Evolutionary conservation across 306 rosid genomes (phyloP).

Genomic region (Gillenia trifoliata): DNA sequence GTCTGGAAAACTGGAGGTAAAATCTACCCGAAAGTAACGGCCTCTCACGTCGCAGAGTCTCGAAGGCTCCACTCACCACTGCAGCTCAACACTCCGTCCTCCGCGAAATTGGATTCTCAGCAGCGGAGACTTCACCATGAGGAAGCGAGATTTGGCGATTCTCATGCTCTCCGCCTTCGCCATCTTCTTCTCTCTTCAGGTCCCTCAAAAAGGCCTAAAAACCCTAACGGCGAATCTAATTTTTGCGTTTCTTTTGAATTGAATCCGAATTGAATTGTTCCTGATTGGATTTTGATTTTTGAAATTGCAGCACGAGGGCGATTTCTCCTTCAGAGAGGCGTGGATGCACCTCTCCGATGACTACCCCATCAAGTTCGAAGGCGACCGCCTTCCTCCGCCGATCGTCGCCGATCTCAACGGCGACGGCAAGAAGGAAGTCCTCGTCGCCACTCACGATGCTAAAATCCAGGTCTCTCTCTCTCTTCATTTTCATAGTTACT

Average conservation of each 20-base stretch:
- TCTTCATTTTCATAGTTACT: background rate
- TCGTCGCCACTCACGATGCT: slow-evolving; percentile 91
- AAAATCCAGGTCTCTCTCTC: slow-evolving; percentile 70
- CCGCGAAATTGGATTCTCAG: background rate
- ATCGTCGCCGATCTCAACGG: slow-evolving; percentile 91
- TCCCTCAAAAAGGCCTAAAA: slow-evolving; percentile 6
- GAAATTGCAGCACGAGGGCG: slow-evolving; percentile 77
- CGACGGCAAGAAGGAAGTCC: slow-evolving; percentile 90
- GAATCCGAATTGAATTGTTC: background rate
- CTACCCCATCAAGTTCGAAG: slow-evolving; percentile 88
- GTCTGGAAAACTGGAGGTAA: background rate
- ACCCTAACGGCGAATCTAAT: background rate
- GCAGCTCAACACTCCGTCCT: background rate
- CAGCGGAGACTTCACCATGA: slow-evolving; percentile 38
- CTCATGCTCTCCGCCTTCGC: slow-evolving; percentile 98
- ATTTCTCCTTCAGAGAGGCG: slow-evolving; percentile 84
- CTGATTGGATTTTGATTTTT: background rate
- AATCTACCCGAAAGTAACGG: background rate
- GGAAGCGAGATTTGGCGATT: slow-evolving; percentile 99
- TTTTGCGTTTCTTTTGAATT: background rate
- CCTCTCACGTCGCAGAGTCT: background rate
- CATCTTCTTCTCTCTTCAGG: slow-evolving; percentile 96
- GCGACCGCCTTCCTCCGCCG: slow-evolving; percentile 94
- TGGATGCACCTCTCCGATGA: slow-evolving; percentile 96
- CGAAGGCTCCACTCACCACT: background rate